Base-by-base conservation (phyloP, 768 basidiomycete genomes). In the Psilocybe subaeruginosa region DNA sequence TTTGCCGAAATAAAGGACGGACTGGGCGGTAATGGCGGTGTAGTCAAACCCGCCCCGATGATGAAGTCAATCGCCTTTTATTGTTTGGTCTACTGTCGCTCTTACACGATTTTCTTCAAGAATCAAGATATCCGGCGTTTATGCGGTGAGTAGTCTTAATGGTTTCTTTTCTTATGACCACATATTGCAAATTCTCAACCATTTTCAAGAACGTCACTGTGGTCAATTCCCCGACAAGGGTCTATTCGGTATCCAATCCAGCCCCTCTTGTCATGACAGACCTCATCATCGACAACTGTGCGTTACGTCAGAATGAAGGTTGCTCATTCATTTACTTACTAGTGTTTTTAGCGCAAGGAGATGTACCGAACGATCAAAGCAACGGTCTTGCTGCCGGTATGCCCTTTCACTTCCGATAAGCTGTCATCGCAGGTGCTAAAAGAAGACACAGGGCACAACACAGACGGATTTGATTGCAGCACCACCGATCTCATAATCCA, bases 221-320 rank as follows among this genome's bases (percentile, higher is more conserved):
- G 2, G 62, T 80, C 45, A 80, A 80, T 63, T 79, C 78, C 5
- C 79, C 79, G 0, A 72, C 70, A 6, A 73, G 76, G 29, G 74
- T 70, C 1, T 78, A 75, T 67, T 77, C 77, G 14, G 74, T 77
- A 16, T 77, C 74, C 33, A 80, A 80, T 62, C 74, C 76, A 8
- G 78, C 68, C 6, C 66, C 77, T 4, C 67, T 80, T 29, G 65
- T 71, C 14, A 82, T 90, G 68, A 77, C 79, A 1, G 69, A 73
- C 41, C 69, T 84, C 27, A 79, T 68, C 16, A 78, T 90, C 58
- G 86, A 89, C 61, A 76, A 89, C 62, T 85, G 87, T 88, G 51
- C 63, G 82, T 67, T 4, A 41, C 30, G 23, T 53, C 23, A 23
- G 14, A 14, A 35, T 4, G 9, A 43, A 14, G 6, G 14, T 11